Evolutionary conservation across 2,329 filamentous ascomycete genomes (phyloP), one percentile per base, ranked within the genome.

Genomic region (Decorospora gaudefroyi): DNA sequence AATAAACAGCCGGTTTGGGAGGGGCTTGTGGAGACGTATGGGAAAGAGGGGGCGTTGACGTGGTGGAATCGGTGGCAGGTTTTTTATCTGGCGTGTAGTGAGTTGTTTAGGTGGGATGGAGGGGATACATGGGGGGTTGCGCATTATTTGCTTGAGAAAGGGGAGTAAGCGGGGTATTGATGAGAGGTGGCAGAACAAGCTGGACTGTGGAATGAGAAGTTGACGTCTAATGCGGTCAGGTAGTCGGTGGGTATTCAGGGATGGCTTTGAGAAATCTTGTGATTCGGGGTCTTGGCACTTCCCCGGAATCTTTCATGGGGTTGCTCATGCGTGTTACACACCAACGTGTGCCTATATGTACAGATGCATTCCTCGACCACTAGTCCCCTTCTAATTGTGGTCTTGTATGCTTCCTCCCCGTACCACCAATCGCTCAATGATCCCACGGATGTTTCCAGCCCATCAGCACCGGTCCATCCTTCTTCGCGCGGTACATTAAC

Each of bases 401-500:
- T 30, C 28, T 13, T 9, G 6, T 15, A 16, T n/a, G n/a, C n/a
- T 21, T 18, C 29, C 25, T 36, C 6, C 10, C 0, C 7, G 6
- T 23, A 21, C 36, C 15, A 11, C 18, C 7, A 10, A 22, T n/a
- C 7, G 33, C 26, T 69, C 64, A 69, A 50, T 69, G 66, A 4
- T 69, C 66, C 66, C 66, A 69, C 13, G 66, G 93, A 74, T 97
- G 93, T 78, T 90, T 96, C 87, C 84, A 90, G 71, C 93, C 93
- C 63, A 99, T 71, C 55, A 97, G 77, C 41, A 84, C 92, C 16
- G 92, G 80, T n/a, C 91, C 91, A 67, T 99, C 93, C 78, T 96
- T 87, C 83, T 92, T 95, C 64, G 90, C 90, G 65, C 93, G 84
- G 78, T 96, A 97, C 85, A 96, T 90, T 69, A 96, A 76, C 91